Conservation (phyloP, 2,329 filamentous ascomycete species). For the Diaporthe helianthi region DNA sequence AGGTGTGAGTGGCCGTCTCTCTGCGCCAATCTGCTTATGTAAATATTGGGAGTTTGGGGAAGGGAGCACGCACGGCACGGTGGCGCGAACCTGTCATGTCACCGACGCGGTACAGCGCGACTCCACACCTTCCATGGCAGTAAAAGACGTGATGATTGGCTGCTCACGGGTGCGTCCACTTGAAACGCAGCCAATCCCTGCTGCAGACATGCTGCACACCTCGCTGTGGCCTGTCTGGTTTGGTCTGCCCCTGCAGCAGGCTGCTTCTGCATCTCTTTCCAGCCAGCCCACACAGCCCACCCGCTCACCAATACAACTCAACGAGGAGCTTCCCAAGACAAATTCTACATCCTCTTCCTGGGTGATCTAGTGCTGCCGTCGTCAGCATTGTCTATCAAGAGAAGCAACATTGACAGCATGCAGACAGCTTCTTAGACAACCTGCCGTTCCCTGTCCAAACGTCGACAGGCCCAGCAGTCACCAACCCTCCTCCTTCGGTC, state of each 20-base stretch:
- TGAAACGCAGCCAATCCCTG: constrained; percentile 20
- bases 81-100: constrained; percentile 16
- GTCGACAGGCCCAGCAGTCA: background rate
- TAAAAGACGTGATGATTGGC: constrained; percentile 32
- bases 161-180: background rate
- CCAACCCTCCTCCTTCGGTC: background rate
- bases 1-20: too few relatives aligned
- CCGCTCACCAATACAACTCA: background rate
- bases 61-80: background rate
- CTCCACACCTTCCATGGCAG: background rate
- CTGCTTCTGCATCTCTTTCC: constrained; percentile 2
- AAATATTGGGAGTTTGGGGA: background rate
- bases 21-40: background rate
- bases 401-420: background rate
- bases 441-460: background rate
- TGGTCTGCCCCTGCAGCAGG: constrained; percentile 9
- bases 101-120: constrained; percentile 21
- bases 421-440: constrained; percentile 2
- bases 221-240: background rate
- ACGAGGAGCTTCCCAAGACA: constrained; percentile 14
- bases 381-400: background rate
- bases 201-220: background rate
- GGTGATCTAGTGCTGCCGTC: background rate
- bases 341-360: constrained; percentile 2
- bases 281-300: background rate